Conservation (phyloP, 371 early-diverging fungal genomes). For the Lichtheimia ramosa region DNA sequence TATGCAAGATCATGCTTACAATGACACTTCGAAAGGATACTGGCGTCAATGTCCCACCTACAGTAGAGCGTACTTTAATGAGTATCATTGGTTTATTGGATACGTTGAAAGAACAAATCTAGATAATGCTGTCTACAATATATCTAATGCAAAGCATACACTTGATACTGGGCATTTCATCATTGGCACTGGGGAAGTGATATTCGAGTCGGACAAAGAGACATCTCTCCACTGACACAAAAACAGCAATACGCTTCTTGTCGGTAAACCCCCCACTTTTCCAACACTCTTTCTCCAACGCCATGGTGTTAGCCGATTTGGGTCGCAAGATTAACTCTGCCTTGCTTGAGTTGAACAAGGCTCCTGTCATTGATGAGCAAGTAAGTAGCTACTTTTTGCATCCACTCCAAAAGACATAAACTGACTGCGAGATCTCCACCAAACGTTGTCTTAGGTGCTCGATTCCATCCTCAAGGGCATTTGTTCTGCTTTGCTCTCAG, state of each 20-base stretch:
- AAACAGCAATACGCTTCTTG: too few relatives aligned
- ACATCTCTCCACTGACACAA: too few relatives aligned
- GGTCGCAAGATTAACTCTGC: conserved; percentile 89
- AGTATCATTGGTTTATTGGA: too few relatives aligned
- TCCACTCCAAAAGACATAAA: too few relatives aligned
- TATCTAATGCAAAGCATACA: too few relatives aligned
- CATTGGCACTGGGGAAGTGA: too few relatives aligned
- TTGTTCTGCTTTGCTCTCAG: conserved; percentile 85
- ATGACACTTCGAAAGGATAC: conserved; percentile 13
- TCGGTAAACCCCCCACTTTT: background rate
- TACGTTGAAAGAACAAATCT: too few relatives aligned
- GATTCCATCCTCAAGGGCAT: conserved; percentile 88
- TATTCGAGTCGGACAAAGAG: too few relatives aligned
- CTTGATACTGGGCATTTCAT: too few relatives aligned
- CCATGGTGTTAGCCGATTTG: conserved; percentile 90
- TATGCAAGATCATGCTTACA: conserved; percentile 53
- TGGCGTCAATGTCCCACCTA: too few relatives aligned
- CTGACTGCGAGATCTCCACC: background rate
- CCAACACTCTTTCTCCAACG: background rate
- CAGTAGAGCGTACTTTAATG: too few relatives aligned
- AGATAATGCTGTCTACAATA: too few relatives aligned
- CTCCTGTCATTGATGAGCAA: conserved; percentile 88
- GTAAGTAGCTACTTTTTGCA: conserved; percentile 27
- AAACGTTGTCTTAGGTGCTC: conserved; percentile 56
- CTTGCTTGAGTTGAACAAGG: conserved; percentile 76